Evolutionary conservation across 2,329 filamentous ascomycete species (phyloP), one percentile per base, ranked within the genome.

Genomic region (Aspergillus oerlinghausenensis): DNA sequence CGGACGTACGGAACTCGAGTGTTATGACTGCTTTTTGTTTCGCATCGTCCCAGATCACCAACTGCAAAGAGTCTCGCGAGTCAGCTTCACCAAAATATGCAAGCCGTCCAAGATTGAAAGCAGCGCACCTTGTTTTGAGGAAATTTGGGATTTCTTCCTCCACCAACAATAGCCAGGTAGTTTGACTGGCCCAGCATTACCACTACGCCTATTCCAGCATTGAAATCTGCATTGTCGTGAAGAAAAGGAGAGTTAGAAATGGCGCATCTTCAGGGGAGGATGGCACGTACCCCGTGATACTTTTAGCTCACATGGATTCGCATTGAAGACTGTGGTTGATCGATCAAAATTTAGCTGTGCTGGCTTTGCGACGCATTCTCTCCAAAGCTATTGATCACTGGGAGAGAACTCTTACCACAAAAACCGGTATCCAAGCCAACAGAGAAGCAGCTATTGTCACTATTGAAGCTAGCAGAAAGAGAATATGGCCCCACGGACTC

Each of bases 1-100:
- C 85, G 1, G 89, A 85, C 21, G 90, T 92, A 56, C 90, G 84
- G 59, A 92, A 88, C 55, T 93, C 88, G 65, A 97, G 79, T 3
- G 81, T 89, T 60, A 92, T 88, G 14, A 90, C 81, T 7, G 88
- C 85, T 62, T 87, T 88, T 60, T 88, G 85, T 63, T 89, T 89
- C 59, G 85, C 82, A 67, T 96, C 91, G 72, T 99, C 92, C 92
- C 92, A 97, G 65, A 97, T 89, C 62, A 95, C 86, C 50, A 92
- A 82, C 69, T 79, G 62, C 38, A 40, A 28, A 35, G 19, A 26
- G 7, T 19, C 11, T 35, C 32, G 48, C 54, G 10, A 35, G 55
- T 50, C 26, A 28, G 51, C 17, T 1, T 23, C 26, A n/a, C 3
- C 38, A 0, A 8, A 50, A 5, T 38, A 28, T 19, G 48, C 14